Conservation (phyloP, 2,329 filamentous ascomycete species). For the Rutstroemia sydowiana region DNA sequence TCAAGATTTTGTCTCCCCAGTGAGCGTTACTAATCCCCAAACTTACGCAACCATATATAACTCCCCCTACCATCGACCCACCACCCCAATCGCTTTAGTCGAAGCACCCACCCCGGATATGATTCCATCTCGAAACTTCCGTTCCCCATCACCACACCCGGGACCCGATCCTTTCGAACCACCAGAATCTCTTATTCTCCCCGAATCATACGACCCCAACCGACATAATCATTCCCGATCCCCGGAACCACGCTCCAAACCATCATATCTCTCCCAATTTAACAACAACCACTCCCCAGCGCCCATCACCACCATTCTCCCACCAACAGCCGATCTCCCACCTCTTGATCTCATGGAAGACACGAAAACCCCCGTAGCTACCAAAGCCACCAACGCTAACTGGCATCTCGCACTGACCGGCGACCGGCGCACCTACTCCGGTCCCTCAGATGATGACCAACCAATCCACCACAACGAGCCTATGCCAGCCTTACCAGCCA, state of each 20-base stretch:
- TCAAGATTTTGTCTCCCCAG: constrained; percentile 1
- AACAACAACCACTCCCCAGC: not conserved
- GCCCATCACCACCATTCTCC: not conserved
- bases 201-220: not conserved
- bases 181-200: constrained; percentile 3
- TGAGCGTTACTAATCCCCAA: not conserved
- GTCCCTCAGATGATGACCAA: not conserved
- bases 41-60: constrained; percentile 2
- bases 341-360: constrained; percentile 7
- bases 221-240: not conserved
- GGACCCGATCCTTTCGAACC: not conserved
- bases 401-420: constrained; percentile 7
- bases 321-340: not conserved
- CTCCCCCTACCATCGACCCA: not conserved
- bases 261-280: not conserved
- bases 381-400: not conserved
- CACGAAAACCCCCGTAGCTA: not conserved
- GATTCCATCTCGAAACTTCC: not conserved
- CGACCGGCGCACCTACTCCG: constrained; percentile 4
- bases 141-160: not conserved
- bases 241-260: not conserved
- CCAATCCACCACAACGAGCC: not conserved
- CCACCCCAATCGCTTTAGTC: not conserved
- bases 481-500: constrained; percentile 1
- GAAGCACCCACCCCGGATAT: constrained; percentile 5